These are phyloP conservation scores for Argentina anserina DNA, from an alignment of 306 rosid species.

Conservation along the genomic window DNA sequence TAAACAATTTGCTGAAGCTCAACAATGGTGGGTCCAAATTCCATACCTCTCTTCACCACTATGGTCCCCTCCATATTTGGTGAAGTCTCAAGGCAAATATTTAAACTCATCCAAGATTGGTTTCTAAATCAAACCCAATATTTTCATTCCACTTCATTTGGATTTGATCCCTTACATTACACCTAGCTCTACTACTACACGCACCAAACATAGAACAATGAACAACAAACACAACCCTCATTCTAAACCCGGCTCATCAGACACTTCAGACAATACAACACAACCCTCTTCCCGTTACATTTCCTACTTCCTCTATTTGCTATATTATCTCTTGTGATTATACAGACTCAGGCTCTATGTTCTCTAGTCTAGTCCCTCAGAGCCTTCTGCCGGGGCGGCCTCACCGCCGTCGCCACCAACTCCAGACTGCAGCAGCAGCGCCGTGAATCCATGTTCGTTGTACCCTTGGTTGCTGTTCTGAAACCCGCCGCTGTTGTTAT, in stretches of 20 bases:
- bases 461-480: conserved; percentile 23
- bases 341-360: not conserved
- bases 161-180: not conserved
- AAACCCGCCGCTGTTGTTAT: not conserved
- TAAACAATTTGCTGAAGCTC: not conserved
- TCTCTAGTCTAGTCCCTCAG: not conserved
- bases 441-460: conserved; percentile 64
- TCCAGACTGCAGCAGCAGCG: conserved; percentile 72
- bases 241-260: not conserved
- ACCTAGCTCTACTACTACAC: not conserved
- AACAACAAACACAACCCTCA: not conserved
- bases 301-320: not conserved
- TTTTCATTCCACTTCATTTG: not conserved
- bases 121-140: not conserved
- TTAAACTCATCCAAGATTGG: not conserved
- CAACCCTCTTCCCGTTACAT: not conserved
- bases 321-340: not conserved
- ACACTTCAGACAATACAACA: not conserved
- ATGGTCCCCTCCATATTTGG: not conserved
- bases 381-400: not conserved
- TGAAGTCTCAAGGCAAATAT: not conserved
- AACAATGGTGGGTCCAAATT: conserved; percentile 5
- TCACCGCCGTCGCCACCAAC: conserved; percentile 38
- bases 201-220: not conserved
- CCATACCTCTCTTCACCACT: not conserved